A percentile compares a stretch with the other conserved stretches of the same genome.
phyloP scores from a whole-genome alignment of 495 filamentous ascomycete genomes.

The Xylaria telfairii region DNA sequence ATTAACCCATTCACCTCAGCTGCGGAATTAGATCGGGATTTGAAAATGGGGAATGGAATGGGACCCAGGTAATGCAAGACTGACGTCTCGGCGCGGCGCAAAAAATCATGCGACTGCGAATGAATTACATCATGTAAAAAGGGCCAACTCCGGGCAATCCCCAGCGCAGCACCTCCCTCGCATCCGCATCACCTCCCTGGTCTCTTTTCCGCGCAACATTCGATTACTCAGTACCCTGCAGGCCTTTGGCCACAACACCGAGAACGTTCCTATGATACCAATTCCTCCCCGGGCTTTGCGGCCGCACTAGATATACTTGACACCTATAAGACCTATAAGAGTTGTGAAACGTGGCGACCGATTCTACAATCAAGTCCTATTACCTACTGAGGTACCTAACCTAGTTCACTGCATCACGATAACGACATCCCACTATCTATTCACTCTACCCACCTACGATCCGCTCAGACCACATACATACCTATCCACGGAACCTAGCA shows the following conservation, averaged over 20 bases:
- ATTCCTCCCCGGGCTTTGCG: not conserved
- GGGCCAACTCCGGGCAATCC: constrained; percentile 8
- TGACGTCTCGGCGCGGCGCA: not conserved
- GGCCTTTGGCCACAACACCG: constrained; percentile 10
- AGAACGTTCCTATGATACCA: constrained; percentile 2
- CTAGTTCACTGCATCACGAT: not conserved
- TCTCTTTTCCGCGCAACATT: not conserved
- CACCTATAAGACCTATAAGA: constrained; percentile 11
- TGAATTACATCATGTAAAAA: constrained; percentile 24
- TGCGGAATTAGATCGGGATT: constrained; percentile 19
- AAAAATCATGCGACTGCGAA: constrained; percentile 22
- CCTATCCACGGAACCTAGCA: not conserved
- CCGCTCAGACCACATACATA: not conserved
- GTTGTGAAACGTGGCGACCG: not conserved
- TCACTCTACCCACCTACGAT: not conserved
- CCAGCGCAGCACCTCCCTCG: too few species aligned
- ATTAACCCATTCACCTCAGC: constrained; percentile 9
- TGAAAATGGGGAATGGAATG: constrained; percentile 17
- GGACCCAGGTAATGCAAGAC: constrained; percentile 1
- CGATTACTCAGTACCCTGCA: constrained; percentile 19
- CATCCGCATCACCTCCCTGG: not conserved
- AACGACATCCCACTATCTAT: not conserved
- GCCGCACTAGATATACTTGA: not conserved
- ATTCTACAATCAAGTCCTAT: not conserved
- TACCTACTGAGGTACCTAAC: too few species aligned